These are phyloP conservation scores for Linnemannia hyalina DNA, from an alignment of 192 early-diverging fungal species.

Conservation along the genomic window DNA sequence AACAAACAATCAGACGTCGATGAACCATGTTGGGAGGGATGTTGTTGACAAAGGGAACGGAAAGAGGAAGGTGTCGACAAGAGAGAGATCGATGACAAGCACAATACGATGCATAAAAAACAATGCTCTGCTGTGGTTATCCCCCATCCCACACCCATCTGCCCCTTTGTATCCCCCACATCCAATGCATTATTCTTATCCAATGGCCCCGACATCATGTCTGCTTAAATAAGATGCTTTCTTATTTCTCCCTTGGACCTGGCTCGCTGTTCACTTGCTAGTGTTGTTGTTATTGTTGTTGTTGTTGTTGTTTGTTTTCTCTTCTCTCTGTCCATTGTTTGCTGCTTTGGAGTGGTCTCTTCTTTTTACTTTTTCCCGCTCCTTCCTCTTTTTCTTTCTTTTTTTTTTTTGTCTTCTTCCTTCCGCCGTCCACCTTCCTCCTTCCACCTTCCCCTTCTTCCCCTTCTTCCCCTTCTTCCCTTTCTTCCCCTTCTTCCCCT, in stretches of 20 bases:
- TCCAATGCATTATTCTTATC: too few species aligned
- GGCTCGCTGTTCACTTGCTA: too few species aligned
- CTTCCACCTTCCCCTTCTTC: not conserved
- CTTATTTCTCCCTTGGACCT: too few species aligned
- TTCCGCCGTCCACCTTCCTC: not conserved
- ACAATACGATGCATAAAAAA: not conserved
- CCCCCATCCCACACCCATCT: too few species aligned
- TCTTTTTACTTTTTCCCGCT: not conserved
- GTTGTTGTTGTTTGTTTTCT: not conserved
- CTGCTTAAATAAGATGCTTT: too few species aligned
- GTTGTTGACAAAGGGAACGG: not conserved
- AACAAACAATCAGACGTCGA: too few species aligned
- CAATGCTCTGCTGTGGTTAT: too few species aligned
- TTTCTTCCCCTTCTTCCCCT: too few species aligned
- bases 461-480: not conserved
- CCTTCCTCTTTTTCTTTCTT: not conserved
- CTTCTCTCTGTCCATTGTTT: not conserved
- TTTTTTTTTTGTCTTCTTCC: not conserved
- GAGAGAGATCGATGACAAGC: not conserved
- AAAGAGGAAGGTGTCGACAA: not conserved
- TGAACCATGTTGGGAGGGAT: not conserved
- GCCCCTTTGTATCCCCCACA: too few species aligned
- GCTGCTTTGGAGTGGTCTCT: too few species aligned
- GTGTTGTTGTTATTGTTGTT: not conserved
- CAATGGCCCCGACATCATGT: too few species aligned